Evolutionary conservation across 2,329 filamentous ascomycete genomes (phyloP).

Genomic region (Ilyonectria sp.): DNA sequence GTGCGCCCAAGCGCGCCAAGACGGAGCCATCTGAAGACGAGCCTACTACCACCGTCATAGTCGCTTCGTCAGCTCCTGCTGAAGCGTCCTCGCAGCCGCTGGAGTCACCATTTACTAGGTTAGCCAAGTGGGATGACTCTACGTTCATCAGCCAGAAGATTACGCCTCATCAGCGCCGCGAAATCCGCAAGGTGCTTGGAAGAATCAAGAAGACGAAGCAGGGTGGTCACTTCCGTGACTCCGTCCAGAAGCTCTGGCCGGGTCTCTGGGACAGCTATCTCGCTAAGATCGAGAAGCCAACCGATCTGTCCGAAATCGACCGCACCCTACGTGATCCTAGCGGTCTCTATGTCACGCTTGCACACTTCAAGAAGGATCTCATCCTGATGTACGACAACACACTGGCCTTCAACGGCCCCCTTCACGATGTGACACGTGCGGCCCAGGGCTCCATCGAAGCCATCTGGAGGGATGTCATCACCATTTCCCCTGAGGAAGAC

Average conservation of each 20-base stretch:
- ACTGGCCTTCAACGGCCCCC: constrained; percentile 83
- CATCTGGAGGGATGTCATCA: constrained; percentile 63
- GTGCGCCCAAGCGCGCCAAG: constrained; percentile 85
- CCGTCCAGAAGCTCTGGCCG: constrained; percentile 84
- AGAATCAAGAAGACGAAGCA: constrained; percentile 90
- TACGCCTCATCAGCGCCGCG: constrained; percentile 72
- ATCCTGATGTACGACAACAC: constrained; percentile 86
- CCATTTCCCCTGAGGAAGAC: constrained; percentile 64
- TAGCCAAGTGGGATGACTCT: constrained; percentile 59
- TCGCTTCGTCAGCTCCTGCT: constrained; percentile 35
- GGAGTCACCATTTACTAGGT: constrained; percentile 47
- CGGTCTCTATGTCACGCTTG: constrained; percentile 74
- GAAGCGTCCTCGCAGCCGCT: constrained; percentile 41
- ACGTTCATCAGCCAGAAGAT: constrained; percentile 65
- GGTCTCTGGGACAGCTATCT: constrained; percentile 81
- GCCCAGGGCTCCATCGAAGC: constrained; percentile 70
- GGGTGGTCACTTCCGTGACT: constrained; percentile 80
- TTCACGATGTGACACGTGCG: constrained; percentile 78
- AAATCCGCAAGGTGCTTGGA: constrained; percentile 76
- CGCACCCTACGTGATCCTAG: constrained; percentile 79
- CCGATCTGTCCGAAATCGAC: constrained; percentile 90
- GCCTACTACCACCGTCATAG: constrained; percentile 29
- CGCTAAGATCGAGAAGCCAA: constrained; percentile 79
- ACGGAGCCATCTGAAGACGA: constrained; percentile 71
- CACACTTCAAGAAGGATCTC: constrained; percentile 82